Evolutionary conservation across 2,329 filamentous ascomycete genomes (phyloP).

Genomic region (Colletotrichum euphorbiae): DNA sequence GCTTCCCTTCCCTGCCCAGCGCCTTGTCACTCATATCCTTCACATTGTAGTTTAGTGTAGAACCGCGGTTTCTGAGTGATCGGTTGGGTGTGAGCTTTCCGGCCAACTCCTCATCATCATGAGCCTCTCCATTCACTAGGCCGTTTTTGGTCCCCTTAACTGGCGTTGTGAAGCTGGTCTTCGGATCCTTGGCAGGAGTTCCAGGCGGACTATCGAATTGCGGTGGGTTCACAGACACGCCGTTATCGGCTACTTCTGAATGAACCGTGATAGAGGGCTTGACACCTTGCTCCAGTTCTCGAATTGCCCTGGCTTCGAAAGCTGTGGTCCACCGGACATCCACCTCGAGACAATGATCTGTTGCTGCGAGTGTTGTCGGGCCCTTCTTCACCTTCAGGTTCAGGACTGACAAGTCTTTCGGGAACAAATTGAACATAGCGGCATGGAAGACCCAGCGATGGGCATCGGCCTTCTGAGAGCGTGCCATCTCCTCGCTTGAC

Average conservation of each 20-base stretch:
- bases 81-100: slow-evolving; percentile 64
- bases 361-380: slow-evolving; percentile 46
- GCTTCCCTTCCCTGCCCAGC: slow-evolving; percentile 63
- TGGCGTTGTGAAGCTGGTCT: slow-evolving; percentile 11
- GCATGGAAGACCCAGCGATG: slow-evolving; percentile 55
- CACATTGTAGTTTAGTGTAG: slow-evolving; percentile 68
- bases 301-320: slow-evolving; percentile 48
- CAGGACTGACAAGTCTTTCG: slow-evolving; percentile 49
- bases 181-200: not conserved
- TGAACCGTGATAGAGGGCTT: slow-evolving; percentile 57
- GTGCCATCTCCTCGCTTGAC: slow-evolving; percentile 19
- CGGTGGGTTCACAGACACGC: not conserved
- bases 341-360: slow-evolving; percentile 61
- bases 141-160: slow-evolving; percentile 35
- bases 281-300: slow-evolving; percentile 54
- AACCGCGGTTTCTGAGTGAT: slow-evolving; percentile 58
- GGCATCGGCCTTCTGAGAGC: slow-evolving; percentile 39
- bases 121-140: slow-evolving; percentile 41
- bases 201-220: slow-evolving; percentile 4
- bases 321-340: slow-evolving; percentile 61
- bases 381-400: slow-evolving; percentile 52
- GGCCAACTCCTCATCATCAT: slow-evolving; percentile 58
- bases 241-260: slow-evolving; percentile 30
- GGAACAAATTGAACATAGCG: slow-evolving; percentile 55
- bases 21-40: slow-evolving; percentile 69